Base-by-base conservation (phyloP, 495 filamentous ascomycete species). In the Talaromyces proteolyticus region DNA sequence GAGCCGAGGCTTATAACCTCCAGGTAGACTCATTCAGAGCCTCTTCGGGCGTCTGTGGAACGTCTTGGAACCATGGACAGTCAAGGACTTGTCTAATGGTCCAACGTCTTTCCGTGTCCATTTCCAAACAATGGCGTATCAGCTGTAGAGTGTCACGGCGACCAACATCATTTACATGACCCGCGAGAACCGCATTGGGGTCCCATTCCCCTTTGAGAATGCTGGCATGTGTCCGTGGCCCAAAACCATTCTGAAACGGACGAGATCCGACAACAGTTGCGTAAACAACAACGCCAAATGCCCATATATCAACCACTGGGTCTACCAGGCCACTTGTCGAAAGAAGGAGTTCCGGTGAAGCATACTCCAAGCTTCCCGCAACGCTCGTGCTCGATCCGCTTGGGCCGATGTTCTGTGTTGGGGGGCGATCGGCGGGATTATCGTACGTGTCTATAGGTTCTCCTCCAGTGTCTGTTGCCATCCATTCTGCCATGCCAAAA, bases 401-500 rank as follows among this genome's bases (percentile, higher is more conserved):
- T 0, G 79, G 78, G 4, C 78, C 78, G 34, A 81, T 79, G 44
- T 66, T 74, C 50, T 70, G 67, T 2, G 64, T 68, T 5, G 70
- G 70, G 19, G 70, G 67, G 16, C 69, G 69, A 51, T 74, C 69
- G n/a, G 68, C 69, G 10, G 64, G 70, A 41, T 72, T 63, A 34
- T 73, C 71, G 52, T 66, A 78, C 8, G 65, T 74, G 50, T 81
- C 71, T n/a, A 74, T 68, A 2, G 66, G 68, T 26, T 69, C 64
- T 26, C 68, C 66, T n/a, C 69, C 68, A 38, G 63, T 63, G 55
- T 85, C 80, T 24, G 68, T 75, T 12, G 72, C 69, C 56, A 86
- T 74, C 68, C 83, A 88, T 64, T 89, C 85, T 1, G 86, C 82
- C 72, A 89, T 82, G 34, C 86, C 86, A 55, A 89, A 89, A 55